Evolutionary conservation across 2,329 filamentous ascomycete genomes (phyloP), one percentile per base, ranked within the genome.

Genomic region (Epichloe gansuensis): DNA sequence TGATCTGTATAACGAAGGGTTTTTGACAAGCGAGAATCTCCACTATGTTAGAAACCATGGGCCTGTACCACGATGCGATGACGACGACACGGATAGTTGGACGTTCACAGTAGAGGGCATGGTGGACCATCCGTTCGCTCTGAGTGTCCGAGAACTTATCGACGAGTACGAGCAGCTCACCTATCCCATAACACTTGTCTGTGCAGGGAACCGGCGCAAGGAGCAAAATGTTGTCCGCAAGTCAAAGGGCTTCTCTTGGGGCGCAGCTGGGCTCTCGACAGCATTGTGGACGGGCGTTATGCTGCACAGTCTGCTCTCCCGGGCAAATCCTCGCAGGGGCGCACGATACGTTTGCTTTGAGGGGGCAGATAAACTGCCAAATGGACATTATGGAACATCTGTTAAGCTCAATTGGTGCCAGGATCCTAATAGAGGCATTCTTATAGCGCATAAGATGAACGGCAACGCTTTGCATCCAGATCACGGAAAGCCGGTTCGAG

Each of bases 21-120:
- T 95, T 63, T 71, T 96, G 39, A 96, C 89, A 1, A 87, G 84
- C 40, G 85, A 89, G 12, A 85, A 95, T 59, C 73, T 96, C 1
- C 93, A 95, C 68, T 96, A 94, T 65, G 90, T 96, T 8, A 76
- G 90, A 38, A 96, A 95, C 61, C 90, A 96, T 71, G 90, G 90
- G 13, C 72, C 81, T 0, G 89, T 95, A 7, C 90, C 89, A 1
- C 71, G 78, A 51, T 86, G 93, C 17, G 73, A 76, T 8, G 87
- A 94, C 57, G 72, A 79, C 25, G 81, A 87, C 4, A 81, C 88
- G 53, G 76, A 82, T 42, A 77, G 85, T 59, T 96, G 90, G 90
- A 80, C 87, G 52, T 85, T 95, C 53, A 81, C 80, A 0, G 75
- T 96, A 27, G 87, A 94, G 68, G 90, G 89, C 65, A 71, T 95